Base-by-base conservation (phyloP, 1,139 yeast genomes). In the Taphrina betulina region DNA sequence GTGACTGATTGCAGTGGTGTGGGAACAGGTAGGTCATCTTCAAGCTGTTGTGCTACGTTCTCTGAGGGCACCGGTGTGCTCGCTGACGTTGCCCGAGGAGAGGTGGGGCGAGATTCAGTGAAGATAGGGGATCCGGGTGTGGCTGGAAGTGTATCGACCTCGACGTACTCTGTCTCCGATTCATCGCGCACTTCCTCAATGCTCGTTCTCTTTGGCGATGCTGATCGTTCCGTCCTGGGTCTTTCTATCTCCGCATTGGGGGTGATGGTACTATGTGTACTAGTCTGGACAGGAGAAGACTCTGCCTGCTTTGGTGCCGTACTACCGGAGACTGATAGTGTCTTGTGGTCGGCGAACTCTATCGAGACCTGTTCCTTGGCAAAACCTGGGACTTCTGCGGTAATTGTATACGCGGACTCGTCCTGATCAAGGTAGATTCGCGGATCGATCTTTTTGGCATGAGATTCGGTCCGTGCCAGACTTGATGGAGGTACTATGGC, bases 161-260 rank as follows among this genome's bases (percentile, higher is more conserved):
- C 45, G 14, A 41, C 45, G 23, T 26, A 41, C 8, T 41, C 45
- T 5, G 35, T 14, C 22, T 41, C 45, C 14, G 45, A 41, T 14
- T 41, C 45, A 8, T 41, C 45, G 22, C 45, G 19, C 17, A 41
- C 45, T 4, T 26, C 45, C 35, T 41, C 45, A 17, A 41, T 41
- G 28, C 45, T 41, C 2, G 45, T 41, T n/a, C 45, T 24, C 45
- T 41, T 26, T 4, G 45, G 35, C 2, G 45, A 41, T 7, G 37
- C 8, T 5, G 37, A 34, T 12, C 17, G 5, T 10, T 34, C 26
- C 14, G 23, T 14, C 7, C 10, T 7, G 12, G 12, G 23, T 4
- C 5, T 14, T 5, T 3, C 35, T 4, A 23, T 8, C 5, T 3
- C 35, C 5, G 10, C 34, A 23, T 16, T 8, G 8, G 45, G 35